phyloP scores from a whole-genome alignment of 192 early-diverging fungal genomes.

The Backusella tarrabulga region DNA sequence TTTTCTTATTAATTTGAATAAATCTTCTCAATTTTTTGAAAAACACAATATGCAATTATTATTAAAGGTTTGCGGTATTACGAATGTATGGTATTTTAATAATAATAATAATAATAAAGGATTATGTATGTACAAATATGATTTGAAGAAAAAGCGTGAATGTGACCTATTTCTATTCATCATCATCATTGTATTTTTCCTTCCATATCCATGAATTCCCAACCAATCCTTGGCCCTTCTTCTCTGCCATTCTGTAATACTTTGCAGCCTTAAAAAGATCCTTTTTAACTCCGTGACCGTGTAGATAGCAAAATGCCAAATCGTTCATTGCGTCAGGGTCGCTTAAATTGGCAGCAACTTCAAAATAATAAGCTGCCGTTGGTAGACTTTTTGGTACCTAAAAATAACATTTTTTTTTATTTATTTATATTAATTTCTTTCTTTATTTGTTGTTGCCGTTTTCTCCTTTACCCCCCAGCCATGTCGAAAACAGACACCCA shows the following conservation, averaged over 20 bases:
- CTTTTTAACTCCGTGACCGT: slow-evolving; percentile 76
- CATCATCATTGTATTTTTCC: slow-evolving; percentile 60
- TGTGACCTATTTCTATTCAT: neutral
- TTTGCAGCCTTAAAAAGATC: slow-evolving; percentile 71
- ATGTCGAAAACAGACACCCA: slow-evolving; percentile 77
- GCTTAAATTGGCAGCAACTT: slow-evolving; percentile 76
- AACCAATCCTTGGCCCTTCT: slow-evolving; percentile 62
- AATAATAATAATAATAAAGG: too few species aligned
- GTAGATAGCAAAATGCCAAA: slow-evolving; percentile 69
- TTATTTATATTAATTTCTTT: neutral
- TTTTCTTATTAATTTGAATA: too few species aligned
- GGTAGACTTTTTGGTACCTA: slow-evolving; percentile 60
- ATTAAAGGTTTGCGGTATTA: neutral
- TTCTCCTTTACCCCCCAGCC: slow-evolving; percentile 65
- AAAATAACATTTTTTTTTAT: neutral
- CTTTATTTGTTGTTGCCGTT: too few species aligned
- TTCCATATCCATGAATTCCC: slow-evolving; percentile 87
- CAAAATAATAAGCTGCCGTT: slow-evolving; percentile 78
- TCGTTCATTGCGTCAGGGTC: slow-evolving; percentile 79
- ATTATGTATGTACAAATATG: slow-evolving; percentile 1
- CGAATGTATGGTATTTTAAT: neutral
- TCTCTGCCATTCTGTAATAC: slow-evolving; percentile 70
- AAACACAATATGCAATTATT: neutral
- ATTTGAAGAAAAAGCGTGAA: neutral
- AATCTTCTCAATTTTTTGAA: too few species aligned